A percentile compares a stretch with the other conserved stretches of the same genome.
These are phyloP conservation scores for Nevesoporus exiguus DNA, from an alignment of 768 basidiomycete species.

Conservation along the genomic window DNA sequence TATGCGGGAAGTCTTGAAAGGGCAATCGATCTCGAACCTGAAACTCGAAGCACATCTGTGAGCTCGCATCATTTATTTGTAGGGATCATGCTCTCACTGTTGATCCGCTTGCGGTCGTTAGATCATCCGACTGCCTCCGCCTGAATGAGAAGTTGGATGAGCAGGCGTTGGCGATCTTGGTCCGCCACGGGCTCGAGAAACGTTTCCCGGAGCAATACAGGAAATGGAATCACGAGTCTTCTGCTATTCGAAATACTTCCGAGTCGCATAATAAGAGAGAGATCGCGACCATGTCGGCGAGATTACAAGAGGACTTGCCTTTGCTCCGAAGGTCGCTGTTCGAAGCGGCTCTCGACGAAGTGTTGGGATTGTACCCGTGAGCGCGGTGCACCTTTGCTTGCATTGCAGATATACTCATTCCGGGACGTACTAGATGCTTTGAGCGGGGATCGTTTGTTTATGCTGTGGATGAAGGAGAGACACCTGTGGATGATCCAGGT, in stretches of 20 bases:
- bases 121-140: conserved; percentile 21
- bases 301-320: conserved; percentile 3
- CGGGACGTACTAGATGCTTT: conserved; percentile 6
- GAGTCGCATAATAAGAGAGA: neutral
- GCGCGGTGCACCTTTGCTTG: neutral
- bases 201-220: conserved; percentile 24
- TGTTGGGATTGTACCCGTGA: conserved; percentile 25
- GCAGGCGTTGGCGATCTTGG: conserved; percentile 26
- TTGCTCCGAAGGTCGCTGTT: conserved; percentile 18
- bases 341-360: conserved; percentile 24
- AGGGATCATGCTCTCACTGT: neutral
- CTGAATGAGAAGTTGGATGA: conserved; percentile 25
- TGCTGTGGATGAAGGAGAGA: neutral
- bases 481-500: conserved; percentile 3
- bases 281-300: neutral
- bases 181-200: conserved; percentile 26
- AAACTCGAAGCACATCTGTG: conserved; percentile 23
- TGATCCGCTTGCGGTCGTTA: neutral
- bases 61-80: neutral
- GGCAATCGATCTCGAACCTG: neutral
- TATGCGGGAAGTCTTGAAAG: neutral
- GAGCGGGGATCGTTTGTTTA: conserved; percentile 16
- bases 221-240: conserved; percentile 21
- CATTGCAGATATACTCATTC: neutral
- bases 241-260: neutral